Base-by-base conservation (phyloP, 1,139 yeast species). In the Lodderomyces parapsilosis region DNA sequence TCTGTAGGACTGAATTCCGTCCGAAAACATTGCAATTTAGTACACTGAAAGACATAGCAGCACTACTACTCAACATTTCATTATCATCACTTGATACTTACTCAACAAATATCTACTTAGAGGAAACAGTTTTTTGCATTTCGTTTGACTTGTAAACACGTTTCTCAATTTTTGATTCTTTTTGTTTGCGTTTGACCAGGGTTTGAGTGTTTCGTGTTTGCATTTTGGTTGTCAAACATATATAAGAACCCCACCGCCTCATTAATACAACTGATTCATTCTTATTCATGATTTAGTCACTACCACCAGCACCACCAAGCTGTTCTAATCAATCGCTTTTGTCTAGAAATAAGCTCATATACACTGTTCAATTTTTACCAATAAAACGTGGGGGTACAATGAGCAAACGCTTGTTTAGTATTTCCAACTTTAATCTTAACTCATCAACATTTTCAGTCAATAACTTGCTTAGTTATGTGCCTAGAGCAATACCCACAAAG, bases 371-470 rank as follows among this genome's bases (percentile, higher is more conserved):
- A 8, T 30, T 30, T 30, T 5, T 30, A 6, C 15, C 15, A 19
- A 18, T 15, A 15, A 30, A 30, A 30, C 33, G 33, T 30, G 33
- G 33, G 33, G 33, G 14, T 6, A 30, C 6, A 15, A 30, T 30
- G 33, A 30, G 33, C 19, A 39, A 32, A 23, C 36, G 41, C 17
- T 24, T 32, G 10, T 31, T 39, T 13, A 39, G 37, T 24, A 22
- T 22, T 13, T 39, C 41, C 20, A 3, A 13, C 8, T 8, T 32
- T 15, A 15, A 19, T 17, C 27, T 35, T 10, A 31, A 39, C 19
- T 39, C 41, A 9, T 23, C 41, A n/a, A 25, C 32, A n/a, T 32
- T 39, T 31, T 25, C 41, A 31, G 13, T 39, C 5, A 39, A 39
- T 13, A 39, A 32, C 30, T 31, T 31, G 30, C 17, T 13, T 8